Evolutionary conservation across 352 stramenopile genomes (phyloP).

Genomic region (Globisporangium parvum): DNA sequence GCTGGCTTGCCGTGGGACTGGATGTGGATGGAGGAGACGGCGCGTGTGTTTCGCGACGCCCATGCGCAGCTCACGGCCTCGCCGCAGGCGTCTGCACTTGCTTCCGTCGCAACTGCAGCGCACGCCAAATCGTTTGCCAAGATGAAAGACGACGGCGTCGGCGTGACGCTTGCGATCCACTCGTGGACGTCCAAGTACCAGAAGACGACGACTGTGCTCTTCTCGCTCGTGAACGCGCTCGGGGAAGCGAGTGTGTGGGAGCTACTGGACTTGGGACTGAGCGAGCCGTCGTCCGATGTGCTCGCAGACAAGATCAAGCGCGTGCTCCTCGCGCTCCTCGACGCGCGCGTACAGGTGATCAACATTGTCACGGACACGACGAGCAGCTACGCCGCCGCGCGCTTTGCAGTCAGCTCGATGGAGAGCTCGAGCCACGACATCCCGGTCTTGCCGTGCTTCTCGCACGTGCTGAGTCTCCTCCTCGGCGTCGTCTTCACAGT

Average conservation of each 20-base stretch:
- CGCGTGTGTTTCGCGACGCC: conserved; percentile 21
- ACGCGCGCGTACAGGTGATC: conserved; percentile 52
- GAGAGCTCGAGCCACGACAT: conserved; percentile 36
- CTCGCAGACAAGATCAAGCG: conserved; percentile 49
- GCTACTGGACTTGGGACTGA: conserved; percentile 46
- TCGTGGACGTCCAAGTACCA: conserved; percentile 49
- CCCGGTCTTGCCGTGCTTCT: conserved; percentile 58
- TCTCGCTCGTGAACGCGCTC: conserved; percentile 65
- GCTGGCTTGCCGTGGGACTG: conserved; percentile 47
- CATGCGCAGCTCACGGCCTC: conserved; percentile 22
- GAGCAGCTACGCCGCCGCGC: conserved; percentile 32
- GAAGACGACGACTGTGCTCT: conserved; percentile 44
- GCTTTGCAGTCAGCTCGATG: conserved; percentile 31
- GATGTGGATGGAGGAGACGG: conserved; percentile 44
- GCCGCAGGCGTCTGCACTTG: conserved; percentile 18
- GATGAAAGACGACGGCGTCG: conserved; percentile 52
- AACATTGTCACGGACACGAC: conserved; percentile 60
- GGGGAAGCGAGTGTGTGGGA: conserved; percentile 56
- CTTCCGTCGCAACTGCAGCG: conserved; percentile 13
- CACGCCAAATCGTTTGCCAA: conserved; percentile 51
- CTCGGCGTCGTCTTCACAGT: conserved; percentile 58
- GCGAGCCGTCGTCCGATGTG: conserved; percentile 28
- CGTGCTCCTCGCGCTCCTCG: conserved; percentile 32
- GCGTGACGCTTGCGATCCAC: conserved; percentile 61
- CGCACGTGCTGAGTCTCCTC: conserved; percentile 41